phyloP scores from a whole-genome alignment of 192 early-diverging fungal species.

The Entophlyctis luteolus region DNA sequence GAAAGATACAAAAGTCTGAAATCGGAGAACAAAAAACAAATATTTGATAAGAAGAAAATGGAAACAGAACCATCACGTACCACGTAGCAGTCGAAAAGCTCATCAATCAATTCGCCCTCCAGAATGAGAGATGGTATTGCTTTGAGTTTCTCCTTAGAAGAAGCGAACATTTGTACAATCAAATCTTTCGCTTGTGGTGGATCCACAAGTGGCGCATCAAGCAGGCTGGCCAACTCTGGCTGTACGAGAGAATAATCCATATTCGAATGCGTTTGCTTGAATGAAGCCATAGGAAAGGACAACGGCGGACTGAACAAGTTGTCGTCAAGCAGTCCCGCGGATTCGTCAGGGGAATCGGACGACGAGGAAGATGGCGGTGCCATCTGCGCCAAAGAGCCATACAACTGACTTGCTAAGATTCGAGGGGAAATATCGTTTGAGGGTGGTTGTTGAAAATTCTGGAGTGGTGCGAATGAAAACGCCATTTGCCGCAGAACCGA shows the following conservation, averaged over 20 bases:
- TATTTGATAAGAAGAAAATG: background rate
- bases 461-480: background rate
- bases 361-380: background rate
- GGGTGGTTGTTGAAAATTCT: background rate
- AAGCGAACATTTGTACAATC: background rate
- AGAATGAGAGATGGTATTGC: background rate
- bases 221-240: background rate
- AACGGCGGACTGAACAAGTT: background rate
- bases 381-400: background rate
- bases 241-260: background rate
- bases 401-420: background rate
- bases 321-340: background rate
- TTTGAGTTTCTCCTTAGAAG: background rate
- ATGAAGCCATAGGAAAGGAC: background rate
- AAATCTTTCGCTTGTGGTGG: background rate
- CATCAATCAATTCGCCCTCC: background rate
- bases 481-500: constrained; percentile 1
- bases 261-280: background rate
- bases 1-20: background rate
- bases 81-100: background rate
- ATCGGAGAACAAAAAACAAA: background rate
- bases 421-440: background rate
- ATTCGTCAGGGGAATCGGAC: background rate
- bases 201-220: background rate
- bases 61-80: background rate